Conservation (phyloP, 495 filamentous ascomycete species). For the Sordaria brevicollis region DNA sequence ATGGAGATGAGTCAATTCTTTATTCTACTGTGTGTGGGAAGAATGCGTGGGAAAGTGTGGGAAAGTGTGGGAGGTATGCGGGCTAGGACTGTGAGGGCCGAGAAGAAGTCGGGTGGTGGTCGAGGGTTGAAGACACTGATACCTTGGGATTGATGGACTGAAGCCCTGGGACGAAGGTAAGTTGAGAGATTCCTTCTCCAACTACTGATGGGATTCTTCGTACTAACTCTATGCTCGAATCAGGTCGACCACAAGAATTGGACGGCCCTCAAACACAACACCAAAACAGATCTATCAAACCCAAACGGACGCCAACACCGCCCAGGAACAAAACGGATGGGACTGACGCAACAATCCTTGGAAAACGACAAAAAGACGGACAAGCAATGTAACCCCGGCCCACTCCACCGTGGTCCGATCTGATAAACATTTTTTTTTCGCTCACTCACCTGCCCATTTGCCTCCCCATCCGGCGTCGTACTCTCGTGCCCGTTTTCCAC, state of each 20-base stretch:
- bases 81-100: too few species aligned
- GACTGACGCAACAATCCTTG: background rate
- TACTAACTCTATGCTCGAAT: background rate
- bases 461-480: constrained; percentile 3
- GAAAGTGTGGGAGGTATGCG: background rate
- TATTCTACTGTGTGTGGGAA: background rate
- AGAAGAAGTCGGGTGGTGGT: too few species aligned
- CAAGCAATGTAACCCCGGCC: background rate
- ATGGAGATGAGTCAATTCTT: background rate
- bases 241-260: too few species aligned
- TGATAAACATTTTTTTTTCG: constrained; percentile 20
- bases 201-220: background rate
- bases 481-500: background rate
- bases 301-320: background rate
- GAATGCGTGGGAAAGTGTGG: too few species aligned
- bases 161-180: too few species aligned
- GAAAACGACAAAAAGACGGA: background rate
- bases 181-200: too few species aligned
- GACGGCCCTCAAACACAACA: background rate
- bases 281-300: too few species aligned
- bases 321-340: background rate
- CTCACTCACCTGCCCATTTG: background rate
- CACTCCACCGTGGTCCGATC: constrained; percentile 16
- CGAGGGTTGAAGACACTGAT: too few species aligned
- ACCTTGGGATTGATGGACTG: too few species aligned